A percentile compares a stretch with the other conserved stretches of the same genome.
phyloP scores from a whole-genome alignment of 2,329 filamentous ascomycete species.

The Phialophora macrospora region DNA sequence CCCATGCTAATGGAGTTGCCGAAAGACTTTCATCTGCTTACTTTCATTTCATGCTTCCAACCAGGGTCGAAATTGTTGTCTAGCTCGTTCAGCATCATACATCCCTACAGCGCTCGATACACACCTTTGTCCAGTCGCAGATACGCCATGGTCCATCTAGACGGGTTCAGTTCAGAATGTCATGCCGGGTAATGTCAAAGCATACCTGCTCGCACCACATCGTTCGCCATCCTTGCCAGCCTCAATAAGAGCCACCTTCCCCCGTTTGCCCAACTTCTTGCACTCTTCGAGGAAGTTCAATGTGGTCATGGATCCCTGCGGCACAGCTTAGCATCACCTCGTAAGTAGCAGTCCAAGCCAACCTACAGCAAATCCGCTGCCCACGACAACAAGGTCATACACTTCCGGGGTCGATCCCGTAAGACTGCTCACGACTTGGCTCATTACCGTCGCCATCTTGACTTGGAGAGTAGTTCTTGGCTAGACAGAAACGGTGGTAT shows the following conservation, averaged over 20 bases:
- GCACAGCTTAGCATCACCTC: not conserved
- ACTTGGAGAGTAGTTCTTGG: not conserved
- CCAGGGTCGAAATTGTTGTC: constrained; percentile 39
- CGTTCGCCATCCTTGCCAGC: constrained; percentile 48
- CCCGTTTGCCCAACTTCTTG: constrained; percentile 44
- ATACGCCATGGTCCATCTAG: constrained; percentile 49
- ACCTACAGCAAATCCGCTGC: constrained; percentile 47
- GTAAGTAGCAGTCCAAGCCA: not conserved
- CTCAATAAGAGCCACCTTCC: constrained; percentile 49
- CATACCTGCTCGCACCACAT: constrained; percentile 47
- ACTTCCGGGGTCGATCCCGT: constrained; percentile 28
- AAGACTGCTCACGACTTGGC: constrained; percentile 31
- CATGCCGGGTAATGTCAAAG: not conserved
- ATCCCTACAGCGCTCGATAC: not conserved
- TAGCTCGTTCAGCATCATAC: not conserved
- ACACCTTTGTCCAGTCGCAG: constrained; percentile 46
- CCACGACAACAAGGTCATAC: constrained; percentile 50
- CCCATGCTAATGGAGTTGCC: not conserved
- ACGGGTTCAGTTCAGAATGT: not conserved
- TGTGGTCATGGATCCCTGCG: constrained; percentile 45
- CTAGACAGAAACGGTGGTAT: not conserved
- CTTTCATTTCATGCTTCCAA: constrained; percentile 37
- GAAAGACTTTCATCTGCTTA: not conserved
- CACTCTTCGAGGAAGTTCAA: constrained; percentile 51
- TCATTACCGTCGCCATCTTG: constrained; percentile 23